phyloP scores from a whole-genome alignment of 1,284 basidiomycete genomes.

The Fomitopsis schrenkii region DNA sequence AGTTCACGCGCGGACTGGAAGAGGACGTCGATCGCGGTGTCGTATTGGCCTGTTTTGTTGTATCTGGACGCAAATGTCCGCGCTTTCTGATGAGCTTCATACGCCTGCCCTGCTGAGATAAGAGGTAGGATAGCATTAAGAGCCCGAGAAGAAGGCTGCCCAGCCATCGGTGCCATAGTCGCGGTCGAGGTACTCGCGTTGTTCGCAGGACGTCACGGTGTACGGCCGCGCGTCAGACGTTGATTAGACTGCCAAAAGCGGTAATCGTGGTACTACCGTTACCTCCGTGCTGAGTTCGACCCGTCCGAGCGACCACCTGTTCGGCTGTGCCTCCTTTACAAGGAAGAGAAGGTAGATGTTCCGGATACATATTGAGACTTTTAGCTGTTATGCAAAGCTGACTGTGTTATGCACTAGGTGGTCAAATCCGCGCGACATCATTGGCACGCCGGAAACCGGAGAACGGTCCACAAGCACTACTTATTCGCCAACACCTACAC shows the following conservation, averaged over 20 bases:
- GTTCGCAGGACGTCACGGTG: neutral
- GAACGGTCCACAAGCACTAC: no score
- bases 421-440: no score
- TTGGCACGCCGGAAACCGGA: no score
- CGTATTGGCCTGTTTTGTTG: constrained; percentile 70
- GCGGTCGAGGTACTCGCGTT: neutral
- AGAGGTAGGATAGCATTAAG: constrained; percentile 75
- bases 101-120: constrained; percentile 65
- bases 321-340: no score
- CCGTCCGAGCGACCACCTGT: no score
- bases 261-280: neutral
- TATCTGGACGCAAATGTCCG: constrained; percentile 91
- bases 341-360: no score
- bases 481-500: no score
- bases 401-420: no score
- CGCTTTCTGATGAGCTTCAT: constrained; percentile 93
- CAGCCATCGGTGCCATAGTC: constrained; percentile 20
- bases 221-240: neutral
- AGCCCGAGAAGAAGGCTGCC: constrained; percentile 54
- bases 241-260: neutral
- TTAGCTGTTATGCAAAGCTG: no score
- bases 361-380: no score
- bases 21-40: constrained; percentile 83
- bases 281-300: no score
- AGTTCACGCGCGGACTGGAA: constrained; percentile 83